Evolutionary conservation across 495 filamentous ascomycete species (phyloP), one percentile per base, ranked within the genome.

Genomic region (Peziza echinospora): DNA sequence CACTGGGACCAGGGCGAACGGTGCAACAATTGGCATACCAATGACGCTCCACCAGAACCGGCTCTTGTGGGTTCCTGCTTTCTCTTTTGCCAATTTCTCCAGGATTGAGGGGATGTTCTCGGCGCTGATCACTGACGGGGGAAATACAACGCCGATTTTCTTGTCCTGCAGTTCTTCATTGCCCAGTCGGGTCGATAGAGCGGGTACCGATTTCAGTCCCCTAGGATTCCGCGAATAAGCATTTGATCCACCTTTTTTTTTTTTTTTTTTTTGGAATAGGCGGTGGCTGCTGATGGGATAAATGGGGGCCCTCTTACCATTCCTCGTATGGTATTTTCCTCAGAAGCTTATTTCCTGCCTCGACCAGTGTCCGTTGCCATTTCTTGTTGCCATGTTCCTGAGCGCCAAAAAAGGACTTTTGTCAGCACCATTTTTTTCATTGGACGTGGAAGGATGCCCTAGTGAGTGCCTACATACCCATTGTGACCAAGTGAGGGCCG

Each of bases 261-360:
- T n/a, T n/a, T n/a, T n/a, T n/a, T n/a, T n/a, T n/a, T n/a, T n/a
- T n/a, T n/a, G n/a, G n/a, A n/a, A n/a, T n/a, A n/a, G n/a, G n/a
- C n/a, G n/a, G n/a, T n/a, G n/a, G n/a, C n/a, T n/a, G n/a, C n/a
- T n/a, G n/a, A 37, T 37, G 30, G 13, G 13, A 37, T 0, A 7
- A 17, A 11, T 6, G 30, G 19, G 25, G 24, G 16, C 11, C 17
- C 4, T 26, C 56, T 25, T 41, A 60, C 79, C 89, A 99, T 80
- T 99, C 89, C 64, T 94, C 82, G 60, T 79, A 93, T 1, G 87
- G 83, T 53, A 99, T 86, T 34, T 83, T 73, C 55, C 80, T 78
- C 44, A 96, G 71, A 8, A 81, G 71, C 23, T 73, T 68, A 65
- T 96, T 94, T 23, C 91, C 89, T 60, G 86, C 89, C 45, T 67